Evolutionary conservation across 441 rosid genomes (phyloP), one percentile per base, ranked within the genome.

Genomic region (Breynia disticha): DNA sequence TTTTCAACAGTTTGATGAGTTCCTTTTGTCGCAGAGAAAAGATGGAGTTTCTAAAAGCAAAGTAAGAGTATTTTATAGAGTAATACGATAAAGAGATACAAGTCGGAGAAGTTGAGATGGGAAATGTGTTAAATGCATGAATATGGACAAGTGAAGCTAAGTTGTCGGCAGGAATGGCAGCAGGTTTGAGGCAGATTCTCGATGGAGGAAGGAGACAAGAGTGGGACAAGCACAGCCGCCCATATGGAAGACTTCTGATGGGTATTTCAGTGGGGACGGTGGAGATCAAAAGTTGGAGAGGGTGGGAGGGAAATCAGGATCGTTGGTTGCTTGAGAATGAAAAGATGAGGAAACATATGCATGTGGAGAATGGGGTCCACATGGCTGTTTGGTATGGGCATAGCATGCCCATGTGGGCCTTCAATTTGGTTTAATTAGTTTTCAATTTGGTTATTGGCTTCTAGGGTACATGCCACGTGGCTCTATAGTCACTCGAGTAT

Each of bases 151-250:
- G 69, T 5, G 84, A 75, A 65, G 78, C 69, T 63, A 61, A 37
- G 80, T 53, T 82, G 93, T 87, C 90, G 86, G 84, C 63, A 52
- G 79, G 76, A 70, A 20, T 46, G 46, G 82, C 77, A 56, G 76
- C 89, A 82, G 61, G 66, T 50, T 59, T 64, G 68, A 74, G 78
- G 86, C 84, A 74, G 68, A 58, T 52, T 80, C 84, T 67, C 64
- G 56, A 55, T 39, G 54, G 55, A 50, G 39, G 61, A 3, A 56
- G 82, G 86, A 78, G 83, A 78, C 95, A 83, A 67, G 47, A 37
- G 64, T 51, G 72, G 81, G 87, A 76, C 90, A 86, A 52, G 68
- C 68, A 39, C 67, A 52, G 78, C 78, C 72, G 66, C 78, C 76
- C 79, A 70, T 72, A 61, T 59, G 79, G 81, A 73, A 55, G 52